These are phyloP conservation scores for Camelina sativa DNA, from an alignment of 345 rosid species.

Conservation along the genomic window DNA sequence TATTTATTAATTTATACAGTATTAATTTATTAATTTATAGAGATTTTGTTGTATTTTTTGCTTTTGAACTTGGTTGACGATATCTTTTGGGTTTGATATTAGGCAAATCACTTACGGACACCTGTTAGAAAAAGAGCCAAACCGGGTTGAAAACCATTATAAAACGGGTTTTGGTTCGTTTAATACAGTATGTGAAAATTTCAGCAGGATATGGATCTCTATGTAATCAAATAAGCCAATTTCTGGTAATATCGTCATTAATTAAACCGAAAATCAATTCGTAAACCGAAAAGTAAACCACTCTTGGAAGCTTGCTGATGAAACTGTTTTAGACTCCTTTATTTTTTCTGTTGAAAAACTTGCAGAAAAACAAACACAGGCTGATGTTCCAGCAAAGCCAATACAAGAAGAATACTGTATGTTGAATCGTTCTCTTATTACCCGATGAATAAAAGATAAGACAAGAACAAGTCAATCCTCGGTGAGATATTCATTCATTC, in stretches of 20 bases:
- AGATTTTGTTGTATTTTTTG: constrained; percentile 30
- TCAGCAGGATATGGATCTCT: neutral
- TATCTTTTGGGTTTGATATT: neutral
- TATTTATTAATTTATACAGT: too few relatives aligned
- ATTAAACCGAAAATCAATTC: neutral
- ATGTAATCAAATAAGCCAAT: neutral
- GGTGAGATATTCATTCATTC: constrained; percentile 35
- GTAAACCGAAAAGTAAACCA: constrained; percentile 2
- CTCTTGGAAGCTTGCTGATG: constrained; percentile 20
- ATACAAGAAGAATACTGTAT: constrained; percentile 30
- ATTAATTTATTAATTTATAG: too few relatives aligned
- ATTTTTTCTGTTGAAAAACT: constrained; percentile 10
- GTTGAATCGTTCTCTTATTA: constrained; percentile 38
- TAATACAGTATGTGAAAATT: too few relatives aligned
- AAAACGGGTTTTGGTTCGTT: constrained; percentile 8
- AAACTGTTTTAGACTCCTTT: constrained; percentile 4
- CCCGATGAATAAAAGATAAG: neutral
- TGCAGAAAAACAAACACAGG: constrained; percentile 14
- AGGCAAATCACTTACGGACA: neutral
- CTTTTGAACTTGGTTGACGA: constrained; percentile 7
- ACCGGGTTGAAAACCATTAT: neutral
- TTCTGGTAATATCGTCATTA: neutral
- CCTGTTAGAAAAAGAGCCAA: constrained; percentile 23
- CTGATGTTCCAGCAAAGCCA: constrained; percentile 16
- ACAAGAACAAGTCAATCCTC: constrained; percentile 26